These are phyloP conservation scores for Pythium grandisporangium DNA, from an alignment of 352 stramenopile genomes.

Conservation along the genomic window DNA sequence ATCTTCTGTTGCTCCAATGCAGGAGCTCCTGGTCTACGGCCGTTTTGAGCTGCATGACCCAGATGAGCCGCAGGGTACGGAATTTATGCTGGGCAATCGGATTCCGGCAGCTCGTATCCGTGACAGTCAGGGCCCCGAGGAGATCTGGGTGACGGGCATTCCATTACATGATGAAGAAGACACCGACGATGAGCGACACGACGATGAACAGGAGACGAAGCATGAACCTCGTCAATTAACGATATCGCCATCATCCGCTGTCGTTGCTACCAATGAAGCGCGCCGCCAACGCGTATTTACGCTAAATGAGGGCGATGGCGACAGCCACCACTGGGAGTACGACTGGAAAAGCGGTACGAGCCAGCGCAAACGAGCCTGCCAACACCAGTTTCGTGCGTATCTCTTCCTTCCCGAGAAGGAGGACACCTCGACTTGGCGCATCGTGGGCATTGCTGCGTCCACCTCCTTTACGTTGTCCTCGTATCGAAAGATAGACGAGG, in stretches of 20 bases:
- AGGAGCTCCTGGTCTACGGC: slow-evolving; percentile 16
- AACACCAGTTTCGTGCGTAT: slow-evolving; percentile 34
- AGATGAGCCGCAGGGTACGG: slow-evolving; percentile 6
- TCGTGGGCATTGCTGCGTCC: slow-evolving; percentile 19
- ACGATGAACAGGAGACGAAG: neutral
- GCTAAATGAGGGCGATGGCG: slow-evolving; percentile 16
- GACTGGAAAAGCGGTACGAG: slow-evolving; percentile 47
- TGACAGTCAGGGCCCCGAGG: slow-evolving; percentile 6
- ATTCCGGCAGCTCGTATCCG: slow-evolving; percentile 7
- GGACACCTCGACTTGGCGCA: slow-evolving; percentile 12
- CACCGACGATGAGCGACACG: neutral
- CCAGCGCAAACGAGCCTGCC: slow-evolving; percentile 23
- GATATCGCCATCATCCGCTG: slow-evolving; percentile 1
- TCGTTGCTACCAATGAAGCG: too few relatives aligned
- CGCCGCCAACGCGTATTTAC: slow-evolving; percentile 15
- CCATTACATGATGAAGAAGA: too few relatives aligned
- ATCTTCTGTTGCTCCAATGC: neutral
- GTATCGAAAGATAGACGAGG: slow-evolving; percentile 25
- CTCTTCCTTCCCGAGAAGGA: slow-evolving; percentile 11
- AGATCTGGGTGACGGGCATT: slow-evolving; percentile 16
- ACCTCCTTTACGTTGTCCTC: slow-evolving; percentile 26
- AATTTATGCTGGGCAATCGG: slow-evolving; percentile 12
- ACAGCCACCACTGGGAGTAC: slow-evolving; percentile 41
- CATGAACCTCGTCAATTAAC: too few relatives aligned
- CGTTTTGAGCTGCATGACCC: slow-evolving; percentile 26